These are phyloP conservation scores for Trichoderma virens DNA, from an alignment of 495 filamentous ascomycete genomes.

Conservation along the genomic window DNA sequence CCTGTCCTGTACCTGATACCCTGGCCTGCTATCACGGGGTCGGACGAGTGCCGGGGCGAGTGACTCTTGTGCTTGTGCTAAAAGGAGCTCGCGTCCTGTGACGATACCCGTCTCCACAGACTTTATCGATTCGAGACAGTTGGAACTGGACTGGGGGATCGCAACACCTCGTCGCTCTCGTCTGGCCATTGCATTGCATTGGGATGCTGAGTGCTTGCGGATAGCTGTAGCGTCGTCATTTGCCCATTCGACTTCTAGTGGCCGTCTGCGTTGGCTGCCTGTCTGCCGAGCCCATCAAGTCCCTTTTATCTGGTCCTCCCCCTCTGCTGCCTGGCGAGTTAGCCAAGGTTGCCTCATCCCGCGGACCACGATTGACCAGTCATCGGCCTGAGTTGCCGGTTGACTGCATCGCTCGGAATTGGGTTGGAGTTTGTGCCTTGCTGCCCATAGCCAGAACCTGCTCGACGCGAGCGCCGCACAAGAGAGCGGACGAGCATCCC, in stretches of 20 bases:
- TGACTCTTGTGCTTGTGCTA: constrained; percentile 7
- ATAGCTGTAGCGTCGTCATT: not conserved
- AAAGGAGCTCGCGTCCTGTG: constrained; percentile 9
- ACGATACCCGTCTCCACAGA: constrained; percentile 8
- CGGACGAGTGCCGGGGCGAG: constrained; percentile 8
- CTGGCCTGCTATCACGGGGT: constrained; percentile 2
- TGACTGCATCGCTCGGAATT: not conserved
- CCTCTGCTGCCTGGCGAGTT: constrained; percentile 2
- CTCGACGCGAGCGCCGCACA: not conserved
- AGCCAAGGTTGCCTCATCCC: not conserved
- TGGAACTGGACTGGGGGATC: not conserved
- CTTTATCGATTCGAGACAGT: constrained; percentile 6
- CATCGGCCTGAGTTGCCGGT: not conserved
- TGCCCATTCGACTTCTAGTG: not conserved
- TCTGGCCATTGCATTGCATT: not conserved
- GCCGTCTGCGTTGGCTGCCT: not conserved
- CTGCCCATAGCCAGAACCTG: not conserved
- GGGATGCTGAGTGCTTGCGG: too few species aligned
- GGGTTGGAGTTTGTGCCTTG: not conserved
- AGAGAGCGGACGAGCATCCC: not conserved
- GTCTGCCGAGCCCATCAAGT: constrained; percentile 1
- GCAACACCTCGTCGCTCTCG: not conserved
- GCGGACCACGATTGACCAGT: constrained; percentile 7
- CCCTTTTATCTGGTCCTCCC: not conserved
- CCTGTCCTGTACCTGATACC: not conserved